Conservation (phyloP, 495 filamentous ascomycete species). For the Pyrenula massariospora region DNA sequence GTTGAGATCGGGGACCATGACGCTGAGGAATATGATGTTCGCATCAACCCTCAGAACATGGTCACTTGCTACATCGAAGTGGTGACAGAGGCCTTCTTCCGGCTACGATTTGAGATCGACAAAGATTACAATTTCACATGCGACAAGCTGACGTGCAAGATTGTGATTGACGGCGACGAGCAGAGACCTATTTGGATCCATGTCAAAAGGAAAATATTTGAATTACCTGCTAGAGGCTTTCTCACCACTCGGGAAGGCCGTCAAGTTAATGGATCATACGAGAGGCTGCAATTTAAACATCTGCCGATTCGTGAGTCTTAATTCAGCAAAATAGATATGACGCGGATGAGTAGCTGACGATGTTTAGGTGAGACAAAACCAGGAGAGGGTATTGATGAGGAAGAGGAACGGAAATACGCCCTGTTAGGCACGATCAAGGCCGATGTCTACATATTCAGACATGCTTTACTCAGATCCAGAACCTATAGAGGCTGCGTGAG, state of each 20-base stretch:
- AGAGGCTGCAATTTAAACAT: neutral
- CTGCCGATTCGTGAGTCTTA: neutral
- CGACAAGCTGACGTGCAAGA: neutral
- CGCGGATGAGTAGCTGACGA: neutral
- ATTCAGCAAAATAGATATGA: too few species aligned
- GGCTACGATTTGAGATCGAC: neutral
- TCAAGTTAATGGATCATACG: neutral
- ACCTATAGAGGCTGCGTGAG: neutral
- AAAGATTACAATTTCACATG: neutral
- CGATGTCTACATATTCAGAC: neutral
- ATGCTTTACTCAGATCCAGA: neutral
- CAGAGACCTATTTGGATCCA: neutral
- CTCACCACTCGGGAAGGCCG: neutral
- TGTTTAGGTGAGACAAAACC: too few species aligned
- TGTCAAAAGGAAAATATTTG: neutral
- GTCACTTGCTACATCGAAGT: neutral
- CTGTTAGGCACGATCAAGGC: neutral
- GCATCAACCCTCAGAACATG: neutral
- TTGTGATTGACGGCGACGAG: neutral
- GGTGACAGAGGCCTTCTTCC: neutral
- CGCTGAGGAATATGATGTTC: neutral
- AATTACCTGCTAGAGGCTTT: neutral
- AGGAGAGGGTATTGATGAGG: too few species aligned
- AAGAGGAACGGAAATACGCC: neutral
- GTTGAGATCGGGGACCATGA: neutral